Evolutionary conservation across 768 basidiomycete species (phyloP), one percentile per base, ranked within the genome.

Genomic region (Hebeloma cylindrosporum): DNA sequence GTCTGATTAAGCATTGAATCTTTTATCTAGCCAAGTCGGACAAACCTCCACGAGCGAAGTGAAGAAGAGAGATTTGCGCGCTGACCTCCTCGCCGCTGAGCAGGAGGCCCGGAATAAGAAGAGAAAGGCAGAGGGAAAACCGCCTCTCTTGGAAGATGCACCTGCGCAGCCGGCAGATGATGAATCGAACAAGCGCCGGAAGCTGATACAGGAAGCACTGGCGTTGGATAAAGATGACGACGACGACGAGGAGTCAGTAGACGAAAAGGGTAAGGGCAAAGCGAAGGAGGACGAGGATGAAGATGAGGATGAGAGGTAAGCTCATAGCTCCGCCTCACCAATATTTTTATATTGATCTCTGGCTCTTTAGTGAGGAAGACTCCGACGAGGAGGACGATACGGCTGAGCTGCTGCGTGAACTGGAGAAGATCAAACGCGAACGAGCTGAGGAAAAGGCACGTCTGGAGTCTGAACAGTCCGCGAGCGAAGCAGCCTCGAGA

Each of bases 391-490:
- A 95, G 51, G 90, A 93, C 56, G 92, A 95, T 42, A 92, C 93
- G 0, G 93, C 93, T 0, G 95, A 96, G 58, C 75, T 99, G 17
- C 73, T 99, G 50, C 83, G 93, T 18, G 96, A 99, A 63, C 75
- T 99, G n/a, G 95, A 96, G 67, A 97, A 95, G 72, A 97, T 98
- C 55, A 97, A 96, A 67, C 85, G 85, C 35, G 94, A 98, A 60
- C 78, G 95, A 7, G 94, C 94, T 8, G 94, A 88, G 58, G 96
- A 98, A 67, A 93, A 93, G 60, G 85, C 77, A 27, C 75, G 88
- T 32, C 73, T 81, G 62, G 95, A 96, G 31, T 74, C 74, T 30
- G 92, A 92, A 58, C 77, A 87, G 54, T 77, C 80, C 5, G 87
- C 75, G 1, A 64, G 74, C 11, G 64, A 74, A 7, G 78, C 78